Conservation (phyloP, 768 basidiomycete species). For the Calocybe gangraenosa region DNA sequence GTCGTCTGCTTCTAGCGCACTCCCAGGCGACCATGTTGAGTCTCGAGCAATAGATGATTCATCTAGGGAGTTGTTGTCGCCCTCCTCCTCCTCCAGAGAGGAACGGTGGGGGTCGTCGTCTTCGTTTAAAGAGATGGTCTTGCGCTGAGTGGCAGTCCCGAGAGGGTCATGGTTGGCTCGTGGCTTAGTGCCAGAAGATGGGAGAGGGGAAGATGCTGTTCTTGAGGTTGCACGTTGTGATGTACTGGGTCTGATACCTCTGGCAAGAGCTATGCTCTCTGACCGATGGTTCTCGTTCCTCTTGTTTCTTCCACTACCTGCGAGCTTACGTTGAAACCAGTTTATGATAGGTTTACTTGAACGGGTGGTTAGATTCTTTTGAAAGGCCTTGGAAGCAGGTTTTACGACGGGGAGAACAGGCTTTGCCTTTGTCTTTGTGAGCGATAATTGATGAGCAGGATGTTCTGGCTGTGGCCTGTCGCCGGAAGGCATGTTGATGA, state of each 20-base stretch:
- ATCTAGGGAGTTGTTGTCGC: constrained; percentile 43
- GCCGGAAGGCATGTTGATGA: no score
- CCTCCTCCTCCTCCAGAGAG: constrained; percentile 39
- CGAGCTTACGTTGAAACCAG: constrained; percentile 86
- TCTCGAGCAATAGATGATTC: constrained; percentile 63
- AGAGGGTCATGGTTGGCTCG: constrained; percentile 29
- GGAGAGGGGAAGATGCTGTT: constrained; percentile 40
- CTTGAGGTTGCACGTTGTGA: constrained; percentile 34
- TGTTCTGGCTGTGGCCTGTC: constrained; percentile 7
- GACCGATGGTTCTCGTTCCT: constrained; percentile 37
- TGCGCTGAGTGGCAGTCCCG: constrained; percentile 32
- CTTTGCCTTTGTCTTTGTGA: constrained; percentile 20
- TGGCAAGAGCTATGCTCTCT: constrained; percentile 25
- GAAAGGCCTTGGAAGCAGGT: constrained; percentile 31
- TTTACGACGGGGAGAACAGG: constrained; percentile 11
- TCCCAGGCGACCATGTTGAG: constrained; percentile 77
- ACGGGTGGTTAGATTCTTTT: constrained; percentile 63
- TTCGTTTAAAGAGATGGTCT: constrained; percentile 64
- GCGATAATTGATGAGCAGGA: constrained; percentile 15
- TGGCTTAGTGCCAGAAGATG: constrained; percentile 25
- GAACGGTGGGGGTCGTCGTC: constrained; percentile 42
- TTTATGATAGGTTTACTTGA: constrained; percentile 85
- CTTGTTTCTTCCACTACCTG: constrained; percentile 59
- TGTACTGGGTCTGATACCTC: constrained; percentile 24
- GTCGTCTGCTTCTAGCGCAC: constrained; percentile 82